Base-by-base conservation (phyloP, 768 basidiomycete genomes). In the Phanerochaete sordida region DNA sequence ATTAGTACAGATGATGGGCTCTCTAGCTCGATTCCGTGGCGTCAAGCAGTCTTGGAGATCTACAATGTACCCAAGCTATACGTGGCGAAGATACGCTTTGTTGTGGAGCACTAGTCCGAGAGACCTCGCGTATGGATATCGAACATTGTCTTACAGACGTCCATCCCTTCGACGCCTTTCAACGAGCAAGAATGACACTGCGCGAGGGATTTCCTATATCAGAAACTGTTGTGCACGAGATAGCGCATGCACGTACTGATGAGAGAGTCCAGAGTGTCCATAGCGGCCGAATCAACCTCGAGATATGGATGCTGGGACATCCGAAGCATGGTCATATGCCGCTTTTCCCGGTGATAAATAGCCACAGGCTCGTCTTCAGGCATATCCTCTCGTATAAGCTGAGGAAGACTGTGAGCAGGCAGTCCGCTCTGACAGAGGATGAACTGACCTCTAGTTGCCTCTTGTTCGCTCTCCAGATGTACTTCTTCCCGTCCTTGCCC, bases 271-370 rank as follows among this genome's bases (percentile, higher is more conserved):
- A 76, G 35, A 6, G 73, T 72, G 23, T 72, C 69, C 53, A 72
- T 23, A 19, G 70, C 65, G n/a, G 66, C 67, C 31, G 68, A 59
- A 44, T 74, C 69, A 15, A 78, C 61, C 39, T 77, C 76, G 35
- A 78, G 47, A 58, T 72, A 75, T 35, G 76, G 75, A 11, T 71
- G 59, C 31, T 72, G 68, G 33, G 72, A 75, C 64, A 78, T 73
- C 53, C 67, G 65, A 13, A 75, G 68, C 2, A 78, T 66, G 37
- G 68, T 59, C 59, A 73, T 46, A 59, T 70, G 71, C 2, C 77
- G 71, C 59, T 69, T 73, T 62, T 76, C 70, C 45, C 60, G 68
- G 58, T 72, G 66, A 60, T 72, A 77, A 11, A 71, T 69, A 3
- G 70, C 78, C 13, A 78, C 65, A 1, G 75, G 70, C 24, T 66